Base-by-base conservation (phyloP, 257 asterid genomes). In the Haberlea rhodopensis region DNA sequence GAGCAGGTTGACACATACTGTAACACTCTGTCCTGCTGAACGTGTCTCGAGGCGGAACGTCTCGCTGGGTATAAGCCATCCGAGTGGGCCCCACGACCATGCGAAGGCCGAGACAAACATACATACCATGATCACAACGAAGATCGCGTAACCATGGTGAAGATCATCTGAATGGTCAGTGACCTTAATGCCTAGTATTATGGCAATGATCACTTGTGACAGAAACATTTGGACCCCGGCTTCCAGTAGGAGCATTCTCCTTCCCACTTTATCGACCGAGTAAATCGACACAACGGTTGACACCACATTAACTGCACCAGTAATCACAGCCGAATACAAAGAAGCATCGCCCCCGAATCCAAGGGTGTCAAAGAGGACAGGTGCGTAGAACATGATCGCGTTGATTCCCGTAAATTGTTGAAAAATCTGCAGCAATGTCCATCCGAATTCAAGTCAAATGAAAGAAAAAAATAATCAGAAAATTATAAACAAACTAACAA, bases 11-110 rank as follows among this genome's bases (percentile, higher is more conserved):
- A 86, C 79, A 57, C 96, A 88, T 1, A 91, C 98, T 0, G 98
- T 88, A 3, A 91, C 78, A 40, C 96, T 88, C 69, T 88, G 98
- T 8, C 96, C 95, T 0, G 95, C 96, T 0, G 98, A 91, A 0
- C 98, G 75, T 0, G 98, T 89, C 80, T 88, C 98, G 22, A 91
- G 49, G 0, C 95, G 95, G 73, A 88, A 91, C 0, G 91, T 88
- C 75, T 89, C 96, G 22, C 96, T 89, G 0, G 98, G 98, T 53
- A 89, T 86, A 0, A 89, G 82, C 96, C 98, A 91, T 27, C 98
- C 98, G 20, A 91, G 79, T 3, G 98, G 98, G 1, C 98, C 98
- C 96, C 96, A 89, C 0, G 96, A 91, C 96, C 98, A 91, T 0
- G 96, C 98, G 48, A 88, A 89, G 0, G 92, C 65, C 0, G 95